Base-by-base conservation (phyloP, 2,329 filamentous ascomycete genomes). In the Sclerotinia glacialis region DNA sequence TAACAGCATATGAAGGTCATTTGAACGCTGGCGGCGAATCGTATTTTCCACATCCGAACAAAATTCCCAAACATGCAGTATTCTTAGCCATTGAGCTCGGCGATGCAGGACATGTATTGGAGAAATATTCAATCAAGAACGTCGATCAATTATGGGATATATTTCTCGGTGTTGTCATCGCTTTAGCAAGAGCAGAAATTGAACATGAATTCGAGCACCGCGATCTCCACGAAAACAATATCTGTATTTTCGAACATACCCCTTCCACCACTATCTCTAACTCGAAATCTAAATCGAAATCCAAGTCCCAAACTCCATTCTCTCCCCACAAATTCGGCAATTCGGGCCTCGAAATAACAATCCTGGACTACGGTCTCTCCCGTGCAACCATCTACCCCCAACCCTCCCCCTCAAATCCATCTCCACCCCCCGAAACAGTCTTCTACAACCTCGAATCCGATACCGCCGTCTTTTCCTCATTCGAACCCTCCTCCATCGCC, bases 291-390 rank as follows among this genome's bases (percentile, higher is more conserved):
- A 68, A 61, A 21, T 40, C 56, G 14, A 62, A 64, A 49, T 23
- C 44, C 11, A 23, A 46, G 59, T 44, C 40, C 23, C 26, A 16
- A 23, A 26, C 6, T 12, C 31, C 28, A 21, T 5, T 23, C 8
- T 58, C 59, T 0, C 37, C 40, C 31, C 76, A 79, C 3, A 78
- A 79, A 60, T 86, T 86, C 74, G 86, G 86, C 37, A 83, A 80
- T 70, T 88, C 86, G 0, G 86, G 85, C 1, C 78, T 88, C 5
- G 84, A 88, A 65, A 83, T 89, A 56, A 89, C 86, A 0, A 85
- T 89, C 50, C 78, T 89, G 6, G 86, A 89, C 75, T 89, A 89
- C 69, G 86, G 86, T 0, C 79, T 89, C 18, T 89, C 86, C 1
- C 81, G 86, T 23, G 86, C 85, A 3, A 81, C 81, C 40, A 78